A percentile compares a stretch with the other conserved stretches of the same genome.
Evolutionary conservation across 306 rosid genomes (phyloP).

Genomic region (Inga laurina): DNA sequence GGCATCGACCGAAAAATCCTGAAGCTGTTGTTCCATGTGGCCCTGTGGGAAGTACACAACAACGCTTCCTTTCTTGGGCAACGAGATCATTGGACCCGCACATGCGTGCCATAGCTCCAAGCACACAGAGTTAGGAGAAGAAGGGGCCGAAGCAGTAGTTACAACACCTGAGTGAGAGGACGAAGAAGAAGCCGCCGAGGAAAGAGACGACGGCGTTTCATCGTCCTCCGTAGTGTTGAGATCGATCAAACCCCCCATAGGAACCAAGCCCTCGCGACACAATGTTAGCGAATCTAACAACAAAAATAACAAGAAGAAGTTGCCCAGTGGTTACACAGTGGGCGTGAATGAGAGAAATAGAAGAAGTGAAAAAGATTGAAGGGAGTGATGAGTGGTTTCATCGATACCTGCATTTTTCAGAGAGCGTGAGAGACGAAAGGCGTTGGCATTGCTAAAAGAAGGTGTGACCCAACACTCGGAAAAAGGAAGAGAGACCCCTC

Average conservation of each 20-base stretch:
- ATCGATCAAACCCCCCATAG: constrained; percentile 84
- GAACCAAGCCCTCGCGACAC: not conserved
- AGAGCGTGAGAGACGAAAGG: constrained; percentile 37
- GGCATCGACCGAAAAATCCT: constrained; percentile 66
- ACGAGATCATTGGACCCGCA: constrained; percentile 91
- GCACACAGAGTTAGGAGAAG: constrained; percentile 50
- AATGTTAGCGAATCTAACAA: constrained; percentile 14
- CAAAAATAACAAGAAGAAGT: not conserved
- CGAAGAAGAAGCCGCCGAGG: constrained; percentile 42
- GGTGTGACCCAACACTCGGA: constrained; percentile 49
- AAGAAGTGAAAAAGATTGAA: constrained; percentile 27
- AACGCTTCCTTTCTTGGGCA: constrained; percentile 84
- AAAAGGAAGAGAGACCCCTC: constrained; percentile 43
- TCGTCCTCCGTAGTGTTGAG: constrained; percentile 95
- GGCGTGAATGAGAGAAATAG: not conserved
- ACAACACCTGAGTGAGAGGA: constrained; percentile 54
- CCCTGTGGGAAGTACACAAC: constrained; percentile 95
- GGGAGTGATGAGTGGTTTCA: constrained; percentile 40
- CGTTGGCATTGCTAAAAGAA: constrained; percentile 76
- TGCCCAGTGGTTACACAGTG: constrained; percentile 14
- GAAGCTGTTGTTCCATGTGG: constrained; percentile 72
- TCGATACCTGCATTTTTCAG: constrained; percentile 55
- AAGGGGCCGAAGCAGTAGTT: constrained; percentile 30
- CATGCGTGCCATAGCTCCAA: constrained; percentile 99
- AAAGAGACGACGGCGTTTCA: constrained; percentile 63